A percentile compares a stretch with the other conserved stretches of the same genome.
Evolutionary conservation across 1,284 basidiomycete genomes (phyloP).

Genomic region (Heterobasidion occidentale): DNA sequence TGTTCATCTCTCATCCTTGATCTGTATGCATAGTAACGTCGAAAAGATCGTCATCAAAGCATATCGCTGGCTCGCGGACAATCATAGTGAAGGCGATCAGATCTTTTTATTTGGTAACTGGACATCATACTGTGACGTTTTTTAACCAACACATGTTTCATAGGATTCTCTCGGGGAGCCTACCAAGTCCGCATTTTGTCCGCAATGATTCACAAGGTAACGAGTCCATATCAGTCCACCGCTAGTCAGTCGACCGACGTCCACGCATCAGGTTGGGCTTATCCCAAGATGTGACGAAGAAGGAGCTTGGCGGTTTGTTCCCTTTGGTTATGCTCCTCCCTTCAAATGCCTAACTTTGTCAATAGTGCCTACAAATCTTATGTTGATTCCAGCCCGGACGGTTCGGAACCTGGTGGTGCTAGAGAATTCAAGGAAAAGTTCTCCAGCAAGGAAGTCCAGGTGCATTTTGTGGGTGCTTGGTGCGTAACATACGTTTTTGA

Average conservation of each 20-base stretch:
- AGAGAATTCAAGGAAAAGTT: constrained; percentile 28
- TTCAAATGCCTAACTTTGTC: not conserved
- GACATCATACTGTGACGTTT: not conserved
- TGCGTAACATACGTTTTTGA: constrained; percentile 9
- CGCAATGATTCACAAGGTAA: constrained; percentile 32
- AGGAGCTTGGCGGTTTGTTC: constrained; percentile 28
- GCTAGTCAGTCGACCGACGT: not conserved
- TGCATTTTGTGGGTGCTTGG: constrained; percentile 37
- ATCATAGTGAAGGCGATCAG: constrained; percentile 27
- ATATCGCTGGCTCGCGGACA: constrained; percentile 32
- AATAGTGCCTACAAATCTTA: constrained; percentile 32
- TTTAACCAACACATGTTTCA: not conserved
- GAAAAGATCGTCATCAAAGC: constrained; percentile 23
- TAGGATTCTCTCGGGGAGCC: constrained; percentile 39
- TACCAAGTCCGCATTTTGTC: constrained; percentile 35
- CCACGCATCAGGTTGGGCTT: constrained; percentile 21
- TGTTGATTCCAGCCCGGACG: not conserved
- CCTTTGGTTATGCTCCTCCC: not conserved
- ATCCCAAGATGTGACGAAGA: constrained; percentile 23
- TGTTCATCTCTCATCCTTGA: not conserved
- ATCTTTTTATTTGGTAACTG: constrained; percentile 34
- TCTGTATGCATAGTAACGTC: constrained; percentile 5
- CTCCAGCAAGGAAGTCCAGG: constrained; percentile 16
- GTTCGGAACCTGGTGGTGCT: too few relatives aligned
- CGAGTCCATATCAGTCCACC: not conserved